These are phyloP conservation scores for Antrodiella citrinella DNA, from an alignment of 768 basidiomycete species.

Conservation along the genomic window DNA sequence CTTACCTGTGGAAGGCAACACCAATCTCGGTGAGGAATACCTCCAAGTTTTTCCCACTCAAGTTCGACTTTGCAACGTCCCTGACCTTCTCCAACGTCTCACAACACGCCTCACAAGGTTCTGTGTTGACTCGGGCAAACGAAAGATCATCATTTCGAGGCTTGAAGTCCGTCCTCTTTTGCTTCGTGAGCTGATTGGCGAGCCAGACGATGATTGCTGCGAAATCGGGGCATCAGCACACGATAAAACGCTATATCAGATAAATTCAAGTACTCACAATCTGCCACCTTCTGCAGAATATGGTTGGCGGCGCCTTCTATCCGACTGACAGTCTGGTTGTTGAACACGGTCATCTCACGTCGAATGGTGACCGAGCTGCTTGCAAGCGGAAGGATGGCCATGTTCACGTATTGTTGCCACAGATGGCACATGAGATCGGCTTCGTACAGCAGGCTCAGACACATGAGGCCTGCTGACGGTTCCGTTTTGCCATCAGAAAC, in stretches of 20 bases:
- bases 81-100: constrained; percentile 77
- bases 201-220: constrained; percentile 72
- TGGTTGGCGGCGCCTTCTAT: constrained; percentile 79
- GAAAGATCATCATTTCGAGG: constrained; percentile 94
- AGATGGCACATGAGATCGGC: constrained; percentile 89
- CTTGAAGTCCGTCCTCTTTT: constrained; percentile 95
- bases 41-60: constrained; percentile 92
- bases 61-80: constrained; percentile 61
- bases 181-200: constrained; percentile 69
- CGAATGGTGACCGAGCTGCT: constrained; percentile 79
- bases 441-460: constrained; percentile 53
- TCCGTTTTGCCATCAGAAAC: constrained; percentile 68
- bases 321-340: constrained; percentile 77
- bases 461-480: constrained; percentile 69
- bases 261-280: constrained; percentile 45
- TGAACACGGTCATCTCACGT: constrained; percentile 89
- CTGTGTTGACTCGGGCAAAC: constrained; percentile 90
- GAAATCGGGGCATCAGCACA: background rate
- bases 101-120: constrained; percentile 83
- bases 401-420: constrained; percentile 94
- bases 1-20: constrained; percentile 83
- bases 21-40: constrained; percentile 91
- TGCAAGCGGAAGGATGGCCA: constrained; percentile 82
- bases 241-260: background rate
- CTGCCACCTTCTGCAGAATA: constrained; percentile 73